A percentile compares a stretch with the other conserved stretches of the same genome.
Evolutionary conservation across 805 yeast genomes (phyloP).

Genomic region (Zygosaccharomyces siamensis): DNA sequence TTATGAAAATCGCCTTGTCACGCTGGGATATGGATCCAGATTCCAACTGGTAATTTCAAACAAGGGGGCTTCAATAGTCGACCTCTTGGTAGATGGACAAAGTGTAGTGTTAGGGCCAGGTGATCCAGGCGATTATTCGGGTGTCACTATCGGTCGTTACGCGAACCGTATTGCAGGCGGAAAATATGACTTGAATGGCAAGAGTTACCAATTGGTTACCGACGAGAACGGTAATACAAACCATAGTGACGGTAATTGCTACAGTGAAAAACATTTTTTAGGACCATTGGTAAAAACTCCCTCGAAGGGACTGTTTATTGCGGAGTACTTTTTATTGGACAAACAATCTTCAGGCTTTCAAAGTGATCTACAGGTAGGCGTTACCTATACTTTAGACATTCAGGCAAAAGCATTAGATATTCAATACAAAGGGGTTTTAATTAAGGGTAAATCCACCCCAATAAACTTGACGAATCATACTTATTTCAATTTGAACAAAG

Average conservation of each 20-base stretch:
- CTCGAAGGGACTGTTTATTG: conserved; percentile 29
- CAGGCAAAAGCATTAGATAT: conserved; percentile 38
- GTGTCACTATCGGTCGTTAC: conserved; percentile 61
- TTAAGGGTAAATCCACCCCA: conserved; percentile 40
- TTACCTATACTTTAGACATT: conserved; percentile 42
- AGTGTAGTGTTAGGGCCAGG: conserved; percentile 37
- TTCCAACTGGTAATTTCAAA: conserved; percentile 43
- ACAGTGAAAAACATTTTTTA: conserved; percentile 44
- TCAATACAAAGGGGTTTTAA: conserved; percentile 41
- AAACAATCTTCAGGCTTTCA: conserved; percentile 54
- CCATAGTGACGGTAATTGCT: conserved; percentile 54
- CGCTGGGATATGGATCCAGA: conserved; percentile 31
- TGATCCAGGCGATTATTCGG: conserved; percentile 37
- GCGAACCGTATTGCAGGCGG: conserved; percentile 57
- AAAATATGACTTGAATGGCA: conserved; percentile 39
- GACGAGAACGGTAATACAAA: conserved; percentile 43
- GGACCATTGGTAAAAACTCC: conserved; percentile 47
- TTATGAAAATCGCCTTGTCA: conserved; percentile 30
- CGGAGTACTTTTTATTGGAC: conserved; percentile 42
- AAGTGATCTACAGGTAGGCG: conserved; percentile 46
- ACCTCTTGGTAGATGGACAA: conserved; percentile 38
- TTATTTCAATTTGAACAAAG: conserved; percentile 49
- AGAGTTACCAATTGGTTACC: conserved; percentile 38
- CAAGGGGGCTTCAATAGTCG: conserved; percentile 49
- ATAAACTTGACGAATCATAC: conserved; percentile 60